phyloP scores from a whole-genome alignment of 345 rosid species.

The Hirschfeldia incana region DNA sequence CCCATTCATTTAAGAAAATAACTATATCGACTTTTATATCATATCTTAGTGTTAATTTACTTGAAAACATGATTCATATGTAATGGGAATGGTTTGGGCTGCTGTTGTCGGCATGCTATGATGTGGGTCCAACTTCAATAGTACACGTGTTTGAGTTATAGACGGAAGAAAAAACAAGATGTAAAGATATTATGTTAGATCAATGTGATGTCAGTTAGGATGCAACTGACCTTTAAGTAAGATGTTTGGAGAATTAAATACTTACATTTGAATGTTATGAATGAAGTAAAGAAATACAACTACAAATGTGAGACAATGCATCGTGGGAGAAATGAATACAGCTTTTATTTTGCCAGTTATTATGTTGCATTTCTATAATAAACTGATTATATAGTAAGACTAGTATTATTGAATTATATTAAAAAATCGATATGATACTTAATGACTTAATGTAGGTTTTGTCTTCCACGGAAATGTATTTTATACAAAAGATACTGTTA shows the following conservation, averaged over 20 bases:
- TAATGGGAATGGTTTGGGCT: not conserved
- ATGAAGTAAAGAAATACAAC: not conserved
- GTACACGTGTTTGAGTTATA: not conserved
- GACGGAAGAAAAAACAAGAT: not conserved
- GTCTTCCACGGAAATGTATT: not conserved
- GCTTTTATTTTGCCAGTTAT: conserved; percentile 5
- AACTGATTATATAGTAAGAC: conserved; percentile 10
- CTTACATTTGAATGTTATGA: not conserved
- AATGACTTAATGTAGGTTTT: not conserved
- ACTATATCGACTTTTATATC: not conserved
- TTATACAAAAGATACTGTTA: not conserved
- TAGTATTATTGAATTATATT: not conserved
- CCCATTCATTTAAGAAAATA: not conserved
- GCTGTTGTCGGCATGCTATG: not conserved
- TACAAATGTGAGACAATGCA: conserved; percentile 3
- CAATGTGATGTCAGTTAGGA: not conserved
- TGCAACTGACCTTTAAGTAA: not conserved
- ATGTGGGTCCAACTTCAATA: not conserved
- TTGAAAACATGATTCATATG: not conserved
- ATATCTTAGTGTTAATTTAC: not conserved
- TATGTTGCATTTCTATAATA: not conserved
- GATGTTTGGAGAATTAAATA: not conserved
- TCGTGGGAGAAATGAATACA: conserved; percentile 7
- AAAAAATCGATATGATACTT: not conserved
- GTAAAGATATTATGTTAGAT: not conserved